Percentiles rank a stretch among this genome's conserved stretches.
Conservation (phyloP, 2,329 filamentous ascomycete species). For the Colletotrichum spaethianum region DNA sequence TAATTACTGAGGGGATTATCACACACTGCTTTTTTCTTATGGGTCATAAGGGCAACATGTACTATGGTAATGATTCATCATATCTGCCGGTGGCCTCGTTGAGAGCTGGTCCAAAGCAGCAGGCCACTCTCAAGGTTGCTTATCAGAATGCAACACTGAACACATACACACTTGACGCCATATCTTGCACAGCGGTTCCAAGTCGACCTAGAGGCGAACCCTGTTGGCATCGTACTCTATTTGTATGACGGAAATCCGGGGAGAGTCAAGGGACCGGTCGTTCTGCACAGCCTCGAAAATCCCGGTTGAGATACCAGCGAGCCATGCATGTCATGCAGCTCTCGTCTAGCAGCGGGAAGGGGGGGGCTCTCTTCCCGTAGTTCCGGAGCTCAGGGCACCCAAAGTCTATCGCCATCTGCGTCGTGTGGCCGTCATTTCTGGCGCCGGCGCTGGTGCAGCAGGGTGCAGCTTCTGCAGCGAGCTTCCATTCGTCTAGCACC, state of each 20-base stretch:
- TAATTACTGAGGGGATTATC: neutral
- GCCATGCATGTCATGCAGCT: slow-evolving; percentile 31
- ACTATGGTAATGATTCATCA: neutral
- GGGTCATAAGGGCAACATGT: neutral
- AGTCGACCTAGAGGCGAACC: neutral
- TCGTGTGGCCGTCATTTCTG: neutral
- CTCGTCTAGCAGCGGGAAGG: slow-evolving; percentile 31
- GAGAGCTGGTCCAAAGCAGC: neutral
- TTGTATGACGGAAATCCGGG: neutral
- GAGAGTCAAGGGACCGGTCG: neutral
- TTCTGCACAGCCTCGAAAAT: neutral
- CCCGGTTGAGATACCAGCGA: neutral
- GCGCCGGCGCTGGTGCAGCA: neutral
- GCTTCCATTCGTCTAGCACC: slow-evolving; percentile 8
- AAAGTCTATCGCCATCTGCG: neutral
- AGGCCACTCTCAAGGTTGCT: neutral
- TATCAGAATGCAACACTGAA: neutral
- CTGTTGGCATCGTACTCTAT: neutral
- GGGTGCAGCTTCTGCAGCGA: slow-evolving; percentile 2
- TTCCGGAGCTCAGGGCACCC: neutral
- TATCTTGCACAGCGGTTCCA: too few species aligned
- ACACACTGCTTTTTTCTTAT: neutral
- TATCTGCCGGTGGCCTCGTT: neutral
- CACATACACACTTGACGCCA: neutral
- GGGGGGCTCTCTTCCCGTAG: neutral